Percentiles rank a stretch among this genome's conserved stretches.
These are phyloP conservation scores for Fusarium austroafricanum DNA, from an alignment of 2,329 filamentous ascomycete genomes.

Conservation along the genomic window DNA sequence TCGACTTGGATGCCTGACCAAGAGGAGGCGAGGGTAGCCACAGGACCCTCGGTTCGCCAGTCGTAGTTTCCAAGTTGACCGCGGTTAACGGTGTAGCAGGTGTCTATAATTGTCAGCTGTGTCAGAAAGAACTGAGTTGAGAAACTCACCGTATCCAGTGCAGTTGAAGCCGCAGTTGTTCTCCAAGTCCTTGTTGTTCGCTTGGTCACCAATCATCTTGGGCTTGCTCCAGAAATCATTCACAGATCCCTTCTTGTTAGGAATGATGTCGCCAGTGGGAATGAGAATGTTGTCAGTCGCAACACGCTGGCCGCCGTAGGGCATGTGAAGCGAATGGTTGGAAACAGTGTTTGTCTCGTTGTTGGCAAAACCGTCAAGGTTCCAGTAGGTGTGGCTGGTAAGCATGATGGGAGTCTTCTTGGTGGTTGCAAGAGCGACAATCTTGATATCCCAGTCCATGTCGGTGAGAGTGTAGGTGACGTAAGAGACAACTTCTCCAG, in stretches of 20 bases:
- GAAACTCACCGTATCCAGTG: constrained; percentile 79
- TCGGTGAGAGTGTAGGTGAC: constrained; percentile 78
- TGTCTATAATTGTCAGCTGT: constrained; percentile 59
- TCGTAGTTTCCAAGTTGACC: constrained; percentile 66
- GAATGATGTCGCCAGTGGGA: constrained; percentile 79
- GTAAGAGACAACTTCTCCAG: constrained; percentile 79
- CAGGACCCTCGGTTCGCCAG: constrained; percentile 70
- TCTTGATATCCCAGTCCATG: constrained; percentile 77
- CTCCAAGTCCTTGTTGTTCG: constrained; percentile 69
- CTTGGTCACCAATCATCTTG: constrained; percentile 81
- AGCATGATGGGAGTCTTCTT: constrained; percentile 88
- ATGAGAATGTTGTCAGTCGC: constrained; percentile 78
- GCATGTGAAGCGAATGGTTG: constrained; percentile 79
- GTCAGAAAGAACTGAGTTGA: too few species aligned
- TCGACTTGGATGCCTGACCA: constrained; percentile 88
- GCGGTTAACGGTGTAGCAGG: constrained; percentile 76
- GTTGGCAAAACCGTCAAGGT: constrained; percentile 82
- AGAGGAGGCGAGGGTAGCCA: constrained; percentile 75
- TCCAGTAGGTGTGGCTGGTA: constrained; percentile 81
- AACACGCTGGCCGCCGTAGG: constrained; percentile 77
- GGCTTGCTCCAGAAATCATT: constrained; percentile 86
- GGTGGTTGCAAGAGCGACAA: constrained; percentile 76
- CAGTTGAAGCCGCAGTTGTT: constrained; percentile 86
- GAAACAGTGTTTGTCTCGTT: constrained; percentile 72
- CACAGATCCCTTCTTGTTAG: constrained; percentile 73